Conservation (phyloP, 2,329 filamentous ascomycete species). For the Colletotrichum sp. region DNA sequence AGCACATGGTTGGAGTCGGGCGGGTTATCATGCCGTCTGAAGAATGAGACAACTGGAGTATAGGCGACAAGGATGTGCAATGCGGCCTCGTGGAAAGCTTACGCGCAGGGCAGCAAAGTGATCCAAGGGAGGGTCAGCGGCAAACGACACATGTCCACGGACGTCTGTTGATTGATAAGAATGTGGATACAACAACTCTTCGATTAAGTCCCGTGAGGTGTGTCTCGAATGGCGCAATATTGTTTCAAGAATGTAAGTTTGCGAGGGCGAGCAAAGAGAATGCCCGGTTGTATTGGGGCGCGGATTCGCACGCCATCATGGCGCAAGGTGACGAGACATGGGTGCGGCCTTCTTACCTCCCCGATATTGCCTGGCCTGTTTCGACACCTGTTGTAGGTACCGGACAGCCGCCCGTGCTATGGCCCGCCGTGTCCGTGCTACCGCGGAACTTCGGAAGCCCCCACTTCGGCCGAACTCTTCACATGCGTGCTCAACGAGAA, state of each 20-base stretch:
- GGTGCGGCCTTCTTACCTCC: background rate
- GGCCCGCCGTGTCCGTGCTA: background rate
- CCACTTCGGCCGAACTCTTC: background rate
- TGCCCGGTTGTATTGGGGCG: background rate
- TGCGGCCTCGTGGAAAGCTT: background rate
- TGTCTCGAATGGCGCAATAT: slow-evolving; percentile 7
- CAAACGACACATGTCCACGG: background rate
- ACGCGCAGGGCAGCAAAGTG: background rate
- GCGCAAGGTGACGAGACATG: slow-evolving; percentile 9
- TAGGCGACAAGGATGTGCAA: background rate
- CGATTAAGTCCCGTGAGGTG: background rate
- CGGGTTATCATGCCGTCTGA: background rate
- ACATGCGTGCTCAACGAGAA: background rate
- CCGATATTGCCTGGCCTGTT: background rate
- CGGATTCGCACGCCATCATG: slow-evolving; percentile 17
- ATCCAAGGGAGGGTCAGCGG: background rate
- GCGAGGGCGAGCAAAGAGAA: background rate
- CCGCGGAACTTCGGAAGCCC: background rate
- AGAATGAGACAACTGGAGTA: background rate
- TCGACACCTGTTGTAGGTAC: background rate
- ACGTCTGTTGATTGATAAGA: slow-evolving; percentile 2
- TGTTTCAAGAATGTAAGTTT: slow-evolving; percentile 3
- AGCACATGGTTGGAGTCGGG: background rate
- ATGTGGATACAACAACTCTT: background rate
- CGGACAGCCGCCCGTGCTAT: background rate